Evolutionary conservation across 805 yeast species (phyloP).

Genomic region (Priceomyces haplophilus): DNA sequence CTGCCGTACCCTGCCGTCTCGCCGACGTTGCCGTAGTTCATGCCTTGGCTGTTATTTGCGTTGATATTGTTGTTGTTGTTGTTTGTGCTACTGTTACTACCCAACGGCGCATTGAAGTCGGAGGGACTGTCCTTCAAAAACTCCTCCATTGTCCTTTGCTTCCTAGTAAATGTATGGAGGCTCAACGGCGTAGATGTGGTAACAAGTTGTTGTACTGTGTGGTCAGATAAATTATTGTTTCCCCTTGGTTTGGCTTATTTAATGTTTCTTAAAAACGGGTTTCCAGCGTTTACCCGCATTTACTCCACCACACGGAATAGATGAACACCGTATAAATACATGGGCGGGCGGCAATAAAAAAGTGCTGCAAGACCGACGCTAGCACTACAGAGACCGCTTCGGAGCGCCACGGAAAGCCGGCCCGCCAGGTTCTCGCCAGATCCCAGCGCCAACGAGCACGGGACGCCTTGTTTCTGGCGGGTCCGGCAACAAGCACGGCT

Average conservation of each 20-base stretch:
- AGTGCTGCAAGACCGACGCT: too few species aligned
- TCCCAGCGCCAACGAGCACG: too few species aligned
- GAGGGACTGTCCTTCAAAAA: constrained; percentile 33
- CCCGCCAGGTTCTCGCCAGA: too few species aligned
- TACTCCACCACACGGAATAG: not conserved
- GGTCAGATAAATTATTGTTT: not conserved
- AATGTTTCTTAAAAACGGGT: not conserved
- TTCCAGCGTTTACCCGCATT: constrained; percentile 4
- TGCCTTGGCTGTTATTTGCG: constrained; percentile 2
- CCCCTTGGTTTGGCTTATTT: not conserved
- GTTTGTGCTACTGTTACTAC: constrained; percentile 5
- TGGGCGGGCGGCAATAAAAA: too few species aligned
- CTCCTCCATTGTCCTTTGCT: constrained; percentile 23
- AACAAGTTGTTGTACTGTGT: not conserved
- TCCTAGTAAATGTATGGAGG: not conserved
- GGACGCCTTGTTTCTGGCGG: too few species aligned
- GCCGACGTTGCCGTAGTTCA: constrained; percentile 4
- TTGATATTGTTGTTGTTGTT: constrained; percentile 5
- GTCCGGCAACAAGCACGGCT: too few species aligned
- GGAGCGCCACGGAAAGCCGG: too few species aligned
- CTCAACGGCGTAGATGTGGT: not conserved
- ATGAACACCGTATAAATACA: not conserved
- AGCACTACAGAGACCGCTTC: too few species aligned
- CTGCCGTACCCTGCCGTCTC: not conserved
- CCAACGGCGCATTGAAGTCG: constrained; percentile 13